Evolutionary conservation across 371 early-diverging fungal genomes (phyloP), one percentile per base, ranked within the genome.

Genomic region (Mucor piriformis): DNA sequence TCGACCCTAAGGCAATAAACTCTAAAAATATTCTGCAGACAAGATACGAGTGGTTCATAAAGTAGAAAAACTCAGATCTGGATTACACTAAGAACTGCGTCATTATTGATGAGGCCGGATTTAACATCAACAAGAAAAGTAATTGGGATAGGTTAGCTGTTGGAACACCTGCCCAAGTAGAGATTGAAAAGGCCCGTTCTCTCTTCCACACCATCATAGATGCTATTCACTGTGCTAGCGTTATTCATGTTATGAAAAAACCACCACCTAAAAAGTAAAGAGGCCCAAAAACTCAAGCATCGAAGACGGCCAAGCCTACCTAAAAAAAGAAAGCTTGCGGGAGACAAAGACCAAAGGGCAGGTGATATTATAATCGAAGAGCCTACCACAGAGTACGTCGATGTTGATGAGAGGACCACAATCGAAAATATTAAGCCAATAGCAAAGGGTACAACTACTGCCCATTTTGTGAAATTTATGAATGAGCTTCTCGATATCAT

Each of bases 221-320:
- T 60, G 60, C 60, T 59, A 35, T 57, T 43, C 59, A 59, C 59
- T 59, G 51, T 44, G 42, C 37, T 51, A 52, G 60, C 44, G 44
- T 52, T 59, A 51, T 59, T 32, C 59, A 59, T 50, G 44, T 51
- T 21, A 23, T 33, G 32, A 50, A 50, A 50, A 58, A 42, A 58
- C 49, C 27, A 38, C 18, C 58, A 24, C 58, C 44, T 21, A 59
- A 42, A 50, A 59, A 44, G 20, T 27, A 59, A 59, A 50, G 42
- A 50, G 52, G 43, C 38, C 37, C 57, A 49, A 57, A 57, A 57
- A 23, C 13, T 47, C 49, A 44, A 57, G 38, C 29, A 29, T 29
- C 29, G 29, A 29, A 29, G 29, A 29, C 29, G 29, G 29, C 27
- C 21, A 47, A 49, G 48, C 16, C 47, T 34, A 48, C n/a, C n/a